phyloP scores from a whole-genome alignment of 2,329 filamentous ascomycete species.

The Colletotrichum sp. region DNA sequence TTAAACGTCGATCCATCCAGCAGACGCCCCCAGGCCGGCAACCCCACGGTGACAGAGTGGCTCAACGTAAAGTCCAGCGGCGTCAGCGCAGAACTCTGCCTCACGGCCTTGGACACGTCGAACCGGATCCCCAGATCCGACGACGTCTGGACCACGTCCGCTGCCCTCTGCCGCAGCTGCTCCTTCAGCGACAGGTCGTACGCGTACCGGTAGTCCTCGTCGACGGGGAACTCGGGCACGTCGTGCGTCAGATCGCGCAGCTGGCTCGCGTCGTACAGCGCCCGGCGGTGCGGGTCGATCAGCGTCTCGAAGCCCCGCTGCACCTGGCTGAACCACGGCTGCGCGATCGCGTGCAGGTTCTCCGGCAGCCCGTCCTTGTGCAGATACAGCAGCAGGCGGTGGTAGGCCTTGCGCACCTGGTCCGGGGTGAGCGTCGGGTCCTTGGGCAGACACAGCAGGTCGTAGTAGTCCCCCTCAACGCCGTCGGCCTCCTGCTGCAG shows the following conservation, averaged over 20 bases:
- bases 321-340: slow-evolving; percentile 43
- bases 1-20: slow-evolving; percentile 20
- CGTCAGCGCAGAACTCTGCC: slow-evolving; percentile 17
- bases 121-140: slow-evolving; percentile 44
- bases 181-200: slow-evolving; percentile 26
- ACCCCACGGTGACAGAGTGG: slow-evolving; percentile 38
- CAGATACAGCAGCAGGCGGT: slow-evolving; percentile 47
- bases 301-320: slow-evolving; percentile 53
- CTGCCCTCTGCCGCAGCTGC: slow-evolving; percentile 25
- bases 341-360: slow-evolving; percentile 41
- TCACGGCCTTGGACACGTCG: slow-evolving; percentile 30
- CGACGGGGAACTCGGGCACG: background rate
- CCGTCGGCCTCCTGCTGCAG: slow-evolving; percentile 11
- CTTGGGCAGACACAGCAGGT: slow-evolving; percentile 47
- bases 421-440: slow-evolving; percentile 32
- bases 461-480: slow-evolving; percentile 43
- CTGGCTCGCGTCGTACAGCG: slow-evolving; percentile 43
- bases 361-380: slow-evolving; percentile 47
- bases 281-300: slow-evolving; percentile 45
- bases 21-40: slow-evolving; percentile 35
- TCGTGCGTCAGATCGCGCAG: slow-evolving; percentile 18
- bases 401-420: slow-evolving; percentile 49
- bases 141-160: slow-evolving; percentile 28
- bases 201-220: slow-evolving; percentile 23
- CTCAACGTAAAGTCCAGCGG: slow-evolving; percentile 44